These are phyloP conservation scores for Acanthamoeba culbertsoni DNA, from an alignment of 208 protist genomes.

Conservation along the genomic window DNA sequence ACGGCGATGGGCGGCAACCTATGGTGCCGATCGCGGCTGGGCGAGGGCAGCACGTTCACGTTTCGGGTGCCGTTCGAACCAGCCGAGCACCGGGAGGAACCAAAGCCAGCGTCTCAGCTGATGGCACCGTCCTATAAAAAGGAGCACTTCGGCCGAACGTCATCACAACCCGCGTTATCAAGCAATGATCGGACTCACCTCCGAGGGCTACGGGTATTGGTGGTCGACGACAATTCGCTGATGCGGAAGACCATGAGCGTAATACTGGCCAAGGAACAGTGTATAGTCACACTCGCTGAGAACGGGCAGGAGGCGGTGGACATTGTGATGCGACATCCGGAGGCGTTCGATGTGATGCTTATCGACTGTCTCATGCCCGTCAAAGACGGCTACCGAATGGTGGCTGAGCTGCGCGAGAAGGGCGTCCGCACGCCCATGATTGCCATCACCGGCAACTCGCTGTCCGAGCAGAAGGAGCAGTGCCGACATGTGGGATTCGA, in stretches of 20 bases:
- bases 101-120: background rate
- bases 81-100: background rate
- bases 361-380: slow-evolving; percentile 15
- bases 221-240: slow-evolving; percentile 22
- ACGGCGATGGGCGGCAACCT: slow-evolving; percentile 2
- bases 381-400: background rate
- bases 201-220: background rate
- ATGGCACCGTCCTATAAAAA: background rate
- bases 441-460: slow-evolving; percentile 26
- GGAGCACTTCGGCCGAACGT: background rate
- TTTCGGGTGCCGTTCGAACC: background rate
- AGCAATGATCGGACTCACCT: background rate
- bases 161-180: background rate
- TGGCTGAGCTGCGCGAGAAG: background rate
- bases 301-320: slow-evolving; percentile 20
- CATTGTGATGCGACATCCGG: background rate
- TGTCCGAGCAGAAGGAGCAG: background rate
- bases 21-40: background rate
- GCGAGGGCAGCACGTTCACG: background rate
- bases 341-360: background rate
- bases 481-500: background rate
- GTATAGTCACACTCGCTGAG: background rate
- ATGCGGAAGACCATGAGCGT: background rate
- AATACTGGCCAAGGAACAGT: background rate
- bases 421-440: background rate